Evolutionary conservation across 106 monocot species (phyloP), one percentile per base, ranked within the genome.

Genomic region (Iris macrosiphon): DNA sequence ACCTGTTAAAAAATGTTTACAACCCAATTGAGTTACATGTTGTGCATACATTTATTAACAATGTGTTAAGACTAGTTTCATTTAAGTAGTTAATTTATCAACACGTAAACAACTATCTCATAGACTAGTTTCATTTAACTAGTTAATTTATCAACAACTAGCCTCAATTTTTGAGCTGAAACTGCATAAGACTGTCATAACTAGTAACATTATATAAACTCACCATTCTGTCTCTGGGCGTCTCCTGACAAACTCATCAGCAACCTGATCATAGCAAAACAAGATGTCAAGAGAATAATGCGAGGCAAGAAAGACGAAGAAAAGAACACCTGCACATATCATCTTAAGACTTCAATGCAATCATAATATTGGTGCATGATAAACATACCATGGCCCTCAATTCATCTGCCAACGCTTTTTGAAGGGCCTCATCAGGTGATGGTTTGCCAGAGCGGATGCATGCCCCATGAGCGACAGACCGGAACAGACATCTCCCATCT

Each of bases 401-500:
- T 13, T 98, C 91, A 81, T 98, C 91, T 48, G 91, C 98, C 21
- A 87, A 58, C 53, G 91, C 61, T 70, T 77, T 80, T 67, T 98
- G 91, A 61, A 83, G 67, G 15, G 30, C 35, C 60, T 91, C 98
- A 67, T 74, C 35, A 48, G 87, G 91, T 6, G 63, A 24, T 20
- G 74, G 41, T 59, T 73, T 80, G 20, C 98, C 91, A 52, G 83
- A 72, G 39, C 87, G 67, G 26, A 78, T 64, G 62, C 98, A 87
- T 33, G 87, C 90, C 10, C 98, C 98, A 75, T 98, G 91, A 52
- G 67, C 83, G 25, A 98, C 72, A 33, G 98, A 87, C 40, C 91
- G 85, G 52, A 98, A 98, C 70, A 98, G 68, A 53, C 98, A 98
- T 63, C 98, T 91, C 15, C 98, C 98, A 79, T 98, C 98, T 62